These are phyloP conservation scores for Phytophthora crassamura DNA, from an alignment of 352 stramenopile genomes.

Conservation along the genomic window DNA sequence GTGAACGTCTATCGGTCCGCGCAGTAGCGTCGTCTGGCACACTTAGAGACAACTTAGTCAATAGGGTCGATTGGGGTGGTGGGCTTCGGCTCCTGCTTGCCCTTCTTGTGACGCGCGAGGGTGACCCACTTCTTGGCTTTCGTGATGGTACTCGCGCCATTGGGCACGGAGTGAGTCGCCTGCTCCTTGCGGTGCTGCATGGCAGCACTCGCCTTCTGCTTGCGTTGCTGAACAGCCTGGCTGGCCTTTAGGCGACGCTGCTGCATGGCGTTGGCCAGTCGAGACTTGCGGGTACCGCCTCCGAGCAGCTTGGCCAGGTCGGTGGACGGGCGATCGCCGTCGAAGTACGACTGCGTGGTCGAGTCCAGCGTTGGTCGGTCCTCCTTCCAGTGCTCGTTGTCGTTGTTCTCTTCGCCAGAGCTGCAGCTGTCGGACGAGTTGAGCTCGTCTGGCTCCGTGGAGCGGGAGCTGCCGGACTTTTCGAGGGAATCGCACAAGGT, in stretches of 20 bases:
- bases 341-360: constrained; percentile 41
- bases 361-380: constrained; percentile 42
- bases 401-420: constrained; percentile 42
- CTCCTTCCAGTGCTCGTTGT: constrained; percentile 31
- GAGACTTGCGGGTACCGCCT: constrained; percentile 31
- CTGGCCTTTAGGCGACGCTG: constrained; percentile 44
- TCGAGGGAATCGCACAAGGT: constrained; percentile 56
- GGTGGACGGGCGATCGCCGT: constrained; percentile 50
- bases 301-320: constrained; percentile 55
- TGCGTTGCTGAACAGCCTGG: constrained; percentile 39
- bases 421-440: constrained; percentile 44
- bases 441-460: constrained; percentile 54
- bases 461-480: constrained; percentile 55
- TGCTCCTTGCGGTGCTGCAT: constrained; percentile 36
- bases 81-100: constrained; percentile 5
- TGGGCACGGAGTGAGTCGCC: constrained; percentile 22
- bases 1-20: constrained; percentile 20
- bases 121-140: constrained; percentile 45
- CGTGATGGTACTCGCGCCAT: constrained; percentile 27
- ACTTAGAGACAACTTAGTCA: constrained; percentile 31
- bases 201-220: constrained; percentile 30
- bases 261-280: constrained; percentile 39
- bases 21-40: constrained; percentile 13
- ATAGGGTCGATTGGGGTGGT: constrained; percentile 36
- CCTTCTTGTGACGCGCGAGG: constrained; percentile 30